Base-by-base conservation (phyloP, 2,329 filamentous ascomycete species). In the Reticulascus tulasneorum region DNA sequence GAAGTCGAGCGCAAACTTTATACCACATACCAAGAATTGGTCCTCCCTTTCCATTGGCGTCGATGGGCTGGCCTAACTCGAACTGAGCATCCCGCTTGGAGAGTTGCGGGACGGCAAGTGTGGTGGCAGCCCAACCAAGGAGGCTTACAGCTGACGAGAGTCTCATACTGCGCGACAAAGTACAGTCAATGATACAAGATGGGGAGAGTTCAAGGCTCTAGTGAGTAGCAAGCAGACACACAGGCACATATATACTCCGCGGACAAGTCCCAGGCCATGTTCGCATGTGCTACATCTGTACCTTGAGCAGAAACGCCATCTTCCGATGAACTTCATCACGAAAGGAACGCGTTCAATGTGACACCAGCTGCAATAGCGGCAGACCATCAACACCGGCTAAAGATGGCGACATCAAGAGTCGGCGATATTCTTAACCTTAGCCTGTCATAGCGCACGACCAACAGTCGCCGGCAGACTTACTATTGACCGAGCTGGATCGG, bases 11-110 rank as follows among this genome's bases (percentile, higher is more conserved):
- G 17, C 6, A 24, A 11, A 9, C 17, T 32, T 13, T n/a, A 15
- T 16, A 10, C 13, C 13, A 45, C 58, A 29, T 63, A 81, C 79
- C 78, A 23, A 73, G 50, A 18, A 84, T 65, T 1, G 71, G 71
- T 13, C 62, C 76, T 2, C 79, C 79, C 48, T 77, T 81, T 23
- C 75, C 75, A 19, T 67, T 68, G 19, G 60, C 67, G 48, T 75
- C 72, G 45, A 73, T 70, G 8, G 79, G 77, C 42, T 81, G 64
- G 6, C 76, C 77, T 27, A 75, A 52, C 9, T 54, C 50, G 47
- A 77, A 77, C 29, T 52, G 47, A 22, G 44, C 46, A 8, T 50
- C 50, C 11, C 28, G 24, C 25, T 37, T 40, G 12, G 12, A 18
- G 22, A 26, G 26, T n/a, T 29, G 39, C 3, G 33, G 33, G 7